phyloP scores from a whole-genome alignment of 176 grass and related monocot species.

The Secale cereale region DNA sequence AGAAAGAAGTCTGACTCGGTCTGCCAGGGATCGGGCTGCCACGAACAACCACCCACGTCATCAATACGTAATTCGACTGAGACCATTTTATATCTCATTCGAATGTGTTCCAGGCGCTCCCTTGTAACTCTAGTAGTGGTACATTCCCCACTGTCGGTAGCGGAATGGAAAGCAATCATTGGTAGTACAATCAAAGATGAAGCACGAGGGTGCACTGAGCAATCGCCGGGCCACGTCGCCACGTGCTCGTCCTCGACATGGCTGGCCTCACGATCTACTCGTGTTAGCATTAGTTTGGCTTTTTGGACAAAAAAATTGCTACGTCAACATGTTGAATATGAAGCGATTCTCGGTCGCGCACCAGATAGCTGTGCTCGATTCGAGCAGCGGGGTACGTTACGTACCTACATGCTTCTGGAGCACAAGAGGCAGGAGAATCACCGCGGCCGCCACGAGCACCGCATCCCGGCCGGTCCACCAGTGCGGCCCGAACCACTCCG shows the following conservation, averaged over 20 bases:
- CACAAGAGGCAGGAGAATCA: constrained; percentile 56
- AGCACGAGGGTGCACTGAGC: not conserved
- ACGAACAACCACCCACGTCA: too few species aligned
- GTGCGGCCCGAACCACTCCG: constrained; percentile 67
- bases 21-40: too few species aligned
- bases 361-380: not conserved
- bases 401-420: constrained; percentile 67
- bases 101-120: too few species aligned
- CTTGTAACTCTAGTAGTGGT: not conserved
- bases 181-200: not conserved
- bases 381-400: constrained; percentile 14
- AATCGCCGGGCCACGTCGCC: not conserved
- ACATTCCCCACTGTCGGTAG: not conserved
- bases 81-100: not conserved
- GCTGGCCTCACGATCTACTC: too few species aligned
- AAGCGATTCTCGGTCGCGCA: not conserved
- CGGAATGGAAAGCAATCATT: not conserved
- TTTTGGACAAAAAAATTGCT: too few species aligned
- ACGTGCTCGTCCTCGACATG: not conserved
- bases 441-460: constrained; percentile 40
- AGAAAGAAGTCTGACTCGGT: too few species aligned
- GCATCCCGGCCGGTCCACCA: constrained; percentile 76
- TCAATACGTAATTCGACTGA: too few species aligned
- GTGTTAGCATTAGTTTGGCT: too few species aligned
- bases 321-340: too few species aligned